Evolutionary conservation across 192 early-diverging fungal genomes (phyloP), one percentile per base, ranked within the genome.

Genomic region (Podila epicladia): DNA sequence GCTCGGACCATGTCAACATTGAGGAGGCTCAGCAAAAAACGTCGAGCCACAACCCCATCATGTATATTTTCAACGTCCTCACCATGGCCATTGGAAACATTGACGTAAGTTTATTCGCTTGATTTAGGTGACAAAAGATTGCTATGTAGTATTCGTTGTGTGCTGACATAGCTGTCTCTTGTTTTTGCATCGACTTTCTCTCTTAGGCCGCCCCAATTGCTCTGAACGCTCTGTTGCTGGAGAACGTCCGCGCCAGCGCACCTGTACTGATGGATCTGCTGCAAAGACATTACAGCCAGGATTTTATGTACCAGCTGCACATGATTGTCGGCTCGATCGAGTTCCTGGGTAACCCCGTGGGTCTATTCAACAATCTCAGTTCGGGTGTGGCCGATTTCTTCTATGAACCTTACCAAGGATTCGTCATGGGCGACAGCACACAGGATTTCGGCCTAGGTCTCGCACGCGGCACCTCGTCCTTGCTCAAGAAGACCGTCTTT

Each of bases 61-160:
- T 85, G 65, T 95, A 93, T 49, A 83, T 95, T 37, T 85, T 91
- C 64, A 94, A 95, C 65, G 89, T 97, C n/a, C 86, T 99, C 38
- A 98, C 96, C 0, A 97, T 97, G 95, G 96, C 97, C 13, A 91
- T 99, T 57, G 98, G 97, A 67, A 99, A 99, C 67, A 94, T 99
- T 70, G 95, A 98, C 85, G 92, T 93, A 76, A 82, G 89, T 83
- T 55, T 26, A 11, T 32, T 45, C 41, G 58, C 45, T 49, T 15
- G 0, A 12, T 41, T 64, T 38, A 70, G 8, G 4, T 20, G 20
- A 51, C 1, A 37, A 1, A 8, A 37, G 7, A 37, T 37, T 37
- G 9, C 9, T 37, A n/a, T 77, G 32, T 78, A 48, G 53, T 69
- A 41, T 22, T 69, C 48, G 20, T 29, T 61, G 9, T 37, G 19